phyloP scores from a whole-genome alignment of 2,329 filamentous ascomycete genomes.

The Fusarium equiseti region DNA sequence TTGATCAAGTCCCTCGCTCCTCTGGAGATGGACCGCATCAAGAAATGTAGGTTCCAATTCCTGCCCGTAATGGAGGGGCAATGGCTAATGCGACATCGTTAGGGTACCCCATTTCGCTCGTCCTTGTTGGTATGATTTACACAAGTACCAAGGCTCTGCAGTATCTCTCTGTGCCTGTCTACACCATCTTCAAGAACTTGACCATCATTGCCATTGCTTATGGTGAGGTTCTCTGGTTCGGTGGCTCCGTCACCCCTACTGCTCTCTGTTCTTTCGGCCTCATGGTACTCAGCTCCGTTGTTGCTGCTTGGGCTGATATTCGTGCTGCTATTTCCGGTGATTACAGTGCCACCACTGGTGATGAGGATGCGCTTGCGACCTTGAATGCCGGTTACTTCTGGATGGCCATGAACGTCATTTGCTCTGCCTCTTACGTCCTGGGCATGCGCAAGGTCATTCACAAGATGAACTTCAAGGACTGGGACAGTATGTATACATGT shows the following conservation, averaged over 20 bases:
- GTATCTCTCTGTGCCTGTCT: conserved; percentile 96
- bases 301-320: conserved; percentile 98
- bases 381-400: conserved; percentile 95
- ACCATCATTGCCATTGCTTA: conserved; percentile 99
- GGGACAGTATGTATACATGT: conserved; percentile 81
- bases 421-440: conserved; percentile 88
- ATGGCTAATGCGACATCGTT: conserved; percentile 14
- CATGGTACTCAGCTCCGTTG: conserved; percentile 94
- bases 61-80: neutral
- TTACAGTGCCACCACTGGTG: conserved; percentile 51
- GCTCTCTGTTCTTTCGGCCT: conserved; percentile 93
- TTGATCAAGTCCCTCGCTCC: conserved; percentile 84
- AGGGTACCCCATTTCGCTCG: conserved; percentile 97
- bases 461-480: conserved; percentile 99
- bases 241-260: conserved; percentile 87
- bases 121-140: conserved; percentile 99
- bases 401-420: conserved; percentile 98
- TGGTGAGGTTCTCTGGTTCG: conserved; percentile 98
- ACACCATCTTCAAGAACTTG: conserved; percentile 99
- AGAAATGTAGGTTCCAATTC: conserved; percentile 76
- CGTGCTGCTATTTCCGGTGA: conserved; percentile 81
- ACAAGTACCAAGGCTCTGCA: conserved; percentile 95
- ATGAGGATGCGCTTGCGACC: conserved; percentile 80
- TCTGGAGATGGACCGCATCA: conserved; percentile 90
- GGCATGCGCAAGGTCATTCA: conserved; percentile 99